Evolutionary conservation across 2,329 filamentous ascomycete species (phyloP).

Genomic region (Orbilia blumenaviensis): DNA sequence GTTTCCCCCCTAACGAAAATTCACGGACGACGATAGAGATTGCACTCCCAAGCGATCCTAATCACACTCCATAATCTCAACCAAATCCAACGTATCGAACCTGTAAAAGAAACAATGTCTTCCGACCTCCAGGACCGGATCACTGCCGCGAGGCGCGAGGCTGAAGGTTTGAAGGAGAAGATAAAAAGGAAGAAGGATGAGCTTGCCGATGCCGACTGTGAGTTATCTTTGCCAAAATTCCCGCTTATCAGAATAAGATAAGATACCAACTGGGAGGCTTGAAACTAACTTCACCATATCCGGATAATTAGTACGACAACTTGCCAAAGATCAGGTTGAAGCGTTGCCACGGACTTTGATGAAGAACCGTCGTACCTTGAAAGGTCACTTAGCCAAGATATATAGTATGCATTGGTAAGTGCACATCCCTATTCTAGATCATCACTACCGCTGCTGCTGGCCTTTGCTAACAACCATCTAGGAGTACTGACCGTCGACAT

Average conservation of each 20-base stretch:
- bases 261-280: not conserved
- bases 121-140: slow-evolving; percentile 77
- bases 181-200: slow-evolving; percentile 99
- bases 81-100: not conserved
- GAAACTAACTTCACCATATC: slow-evolving; percentile 10
- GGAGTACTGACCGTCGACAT: slow-evolving; percentile 84
- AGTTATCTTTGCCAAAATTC: slow-evolving; percentile 63
- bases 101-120: slow-evolving; percentile 49
- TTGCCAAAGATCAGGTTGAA: slow-evolving; percentile 91
- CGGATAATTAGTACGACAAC: slow-evolving; percentile 70
- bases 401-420: slow-evolving; percentile 99
- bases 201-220: slow-evolving; percentile 95
- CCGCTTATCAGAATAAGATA: not conserved
- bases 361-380: slow-evolving; percentile 96
- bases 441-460: not conserved
- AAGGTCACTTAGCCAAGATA: slow-evolving; percentile 98
- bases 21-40: slow-evolving; percentile 27
- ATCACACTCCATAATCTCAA: not conserved
- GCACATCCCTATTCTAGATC: not conserved
- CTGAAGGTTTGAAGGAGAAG: slow-evolving; percentile 94
- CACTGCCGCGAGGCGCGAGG: slow-evolving; percentile 91
- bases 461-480: slow-evolving; percentile 3
- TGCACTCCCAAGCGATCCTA: not conserved
- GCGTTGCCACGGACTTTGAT: slow-evolving; percentile 91
- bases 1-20: slow-evolving; percentile 6